phyloP scores from a whole-genome alignment of 768 basidiomycete genomes.

The Mycena vulgaris region DNA sequence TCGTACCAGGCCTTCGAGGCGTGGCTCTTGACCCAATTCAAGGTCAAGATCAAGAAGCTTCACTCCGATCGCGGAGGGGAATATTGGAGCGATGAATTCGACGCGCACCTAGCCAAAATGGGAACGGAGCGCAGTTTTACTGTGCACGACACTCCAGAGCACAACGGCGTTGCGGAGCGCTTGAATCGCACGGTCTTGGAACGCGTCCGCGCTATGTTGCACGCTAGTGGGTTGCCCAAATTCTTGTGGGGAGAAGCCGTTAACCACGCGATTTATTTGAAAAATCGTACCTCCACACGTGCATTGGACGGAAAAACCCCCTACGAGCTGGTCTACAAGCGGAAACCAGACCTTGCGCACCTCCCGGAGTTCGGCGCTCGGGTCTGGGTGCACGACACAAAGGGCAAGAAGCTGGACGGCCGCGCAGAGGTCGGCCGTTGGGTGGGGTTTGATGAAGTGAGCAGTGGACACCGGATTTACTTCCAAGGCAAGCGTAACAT shows the following conservation, averaged over 20 bases:
- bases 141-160: no score
- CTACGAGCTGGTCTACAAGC: conserved; percentile 21
- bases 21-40: conserved; percentile 43
- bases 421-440: no score
- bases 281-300: conserved; percentile 44
- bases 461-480: conserved; percentile 45
- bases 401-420: no score
- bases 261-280: conserved; percentile 42
- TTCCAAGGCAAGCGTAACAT: conserved; percentile 43
- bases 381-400: no score
- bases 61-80: conserved; percentile 49
- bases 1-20: conserved; percentile 24
- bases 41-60: conserved; percentile 45
- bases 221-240: conserved; percentile 43
- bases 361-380: no score
- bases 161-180: conserved; percentile 51
- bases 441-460: no score
- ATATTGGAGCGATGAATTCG: conserved; percentile 24
- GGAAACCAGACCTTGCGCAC: no score
- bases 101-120: no score
- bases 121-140: conserved; percentile 20
- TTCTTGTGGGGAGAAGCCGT: conserved; percentile 53
- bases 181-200: conserved; percentile 50
- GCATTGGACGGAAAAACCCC: conserved; percentile 39
- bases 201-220: conserved; percentile 47